Evolutionary conservation across 768 basidiomycete species (phyloP), one percentile per base, ranked within the genome.

Genomic region (Goffeauzyma gilvescens): DNA sequence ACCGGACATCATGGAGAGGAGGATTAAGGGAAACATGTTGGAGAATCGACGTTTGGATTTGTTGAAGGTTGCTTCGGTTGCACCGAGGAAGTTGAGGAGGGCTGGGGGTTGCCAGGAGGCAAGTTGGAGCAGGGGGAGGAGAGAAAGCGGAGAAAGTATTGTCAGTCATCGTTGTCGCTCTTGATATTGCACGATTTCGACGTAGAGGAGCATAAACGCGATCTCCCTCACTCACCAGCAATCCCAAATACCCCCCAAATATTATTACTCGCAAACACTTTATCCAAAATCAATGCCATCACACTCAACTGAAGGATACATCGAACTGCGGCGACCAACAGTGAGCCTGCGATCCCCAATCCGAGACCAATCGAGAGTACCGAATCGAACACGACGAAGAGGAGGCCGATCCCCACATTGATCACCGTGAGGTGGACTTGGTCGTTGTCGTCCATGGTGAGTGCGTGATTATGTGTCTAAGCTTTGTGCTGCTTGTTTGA

Each of bases 261-360:
- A 50, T 77, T 76, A 30, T 81, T 68, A 2, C 78, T 73, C 48
- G 76, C 75, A 54, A 87, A 86, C 3, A 87, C 78, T 23, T 69
- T 69, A 47, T 79, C 74, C 17, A 86, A 60, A 6, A 85, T 54
- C 18, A 75, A 64, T 0, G 76, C 79, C 46, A 87, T 78, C 12
- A 83, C 61, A 13, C 75, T 73, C 17, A 89, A 72, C 64, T 89
- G 85, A 7, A 79, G 64, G 15, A 81, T 66, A 58, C 85, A 89
- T 59, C 85, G 67, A 32, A 76, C 43, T 0, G 81, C 76, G 0
- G 82, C 74, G 6, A 75, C 72, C 17, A 81, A 53, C 18, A 89
- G 71, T 5, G 76, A 75, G 0, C 68, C 59, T 1, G 77, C 80
- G 32, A 86, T 68, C 2, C 75, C 79, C 15, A 89, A 72, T 4